These are phyloP conservation scores for Nemania serpens DNA, from an alignment of 2,329 filamentous ascomycete species.

Conservation along the genomic window DNA sequence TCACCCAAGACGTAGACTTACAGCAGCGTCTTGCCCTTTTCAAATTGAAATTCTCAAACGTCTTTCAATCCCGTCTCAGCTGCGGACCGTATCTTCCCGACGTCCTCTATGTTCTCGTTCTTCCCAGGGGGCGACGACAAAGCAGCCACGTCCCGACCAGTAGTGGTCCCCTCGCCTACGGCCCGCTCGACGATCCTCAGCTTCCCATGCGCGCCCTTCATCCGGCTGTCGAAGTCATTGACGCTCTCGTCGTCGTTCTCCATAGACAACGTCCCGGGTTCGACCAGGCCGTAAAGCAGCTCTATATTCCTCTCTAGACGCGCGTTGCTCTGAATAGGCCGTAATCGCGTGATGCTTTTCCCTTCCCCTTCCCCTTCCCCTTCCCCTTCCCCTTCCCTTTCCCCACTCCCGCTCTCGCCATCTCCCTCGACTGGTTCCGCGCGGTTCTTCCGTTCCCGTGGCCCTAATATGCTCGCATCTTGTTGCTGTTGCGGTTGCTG, in stretches of 20 bases:
- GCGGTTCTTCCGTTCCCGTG: background rate
- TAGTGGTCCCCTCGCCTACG: constrained; percentile 46
- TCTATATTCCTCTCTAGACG: constrained; percentile 78
- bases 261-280: constrained; percentile 76
- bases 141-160: background rate
- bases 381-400: too few relatives aligned
- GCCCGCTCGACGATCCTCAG: constrained; percentile 82
- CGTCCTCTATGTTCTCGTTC: constrained; percentile 39
- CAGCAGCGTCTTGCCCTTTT: background rate
- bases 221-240: constrained; percentile 82
- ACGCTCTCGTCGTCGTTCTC: constrained; percentile 88
- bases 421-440: background rate
- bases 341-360: background rate
- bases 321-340: constrained; percentile 55
- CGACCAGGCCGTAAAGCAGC: constrained; percentile 75
- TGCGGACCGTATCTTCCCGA: constrained; percentile 28
- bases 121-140: constrained; percentile 19
- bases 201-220: constrained; percentile 83
- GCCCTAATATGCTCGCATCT: background rate
- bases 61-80: background rate
- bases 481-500: background rate
- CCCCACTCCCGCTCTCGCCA: background rate
- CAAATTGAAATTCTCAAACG: background rate
- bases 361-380: too few relatives aligned
- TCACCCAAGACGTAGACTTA: background rate